These are phyloP conservation scores for Nicotiana otophora DNA, from an alignment of 257 asterid genomes.

Conservation along the genomic window DNA sequence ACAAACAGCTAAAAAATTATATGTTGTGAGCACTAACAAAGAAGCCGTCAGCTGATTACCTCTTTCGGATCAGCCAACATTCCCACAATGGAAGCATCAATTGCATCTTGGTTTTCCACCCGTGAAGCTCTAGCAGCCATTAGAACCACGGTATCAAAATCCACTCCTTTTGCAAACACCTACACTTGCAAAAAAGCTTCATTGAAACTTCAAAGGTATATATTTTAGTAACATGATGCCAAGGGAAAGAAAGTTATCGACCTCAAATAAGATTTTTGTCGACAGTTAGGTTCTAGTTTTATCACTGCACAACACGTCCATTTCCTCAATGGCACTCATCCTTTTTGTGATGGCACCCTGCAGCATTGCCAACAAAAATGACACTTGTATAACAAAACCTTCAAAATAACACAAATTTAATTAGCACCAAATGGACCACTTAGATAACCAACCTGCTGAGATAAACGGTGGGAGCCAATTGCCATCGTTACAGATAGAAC, in stretches of 20 bases:
- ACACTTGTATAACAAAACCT: background rate
- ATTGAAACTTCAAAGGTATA: too few relatives aligned
- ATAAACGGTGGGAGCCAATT: slow-evolving; percentile 91
- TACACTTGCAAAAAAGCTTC: too few relatives aligned
- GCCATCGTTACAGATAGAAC: slow-evolving; percentile 97
- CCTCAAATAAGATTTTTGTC: slow-evolving; percentile 95
- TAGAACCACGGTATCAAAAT: slow-evolving; percentile 55
- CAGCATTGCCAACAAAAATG: background rate
- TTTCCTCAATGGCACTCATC: slow-evolving; percentile 96
- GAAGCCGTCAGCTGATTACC: too few relatives aligned
- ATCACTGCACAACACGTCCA: slow-evolving; percentile 97
- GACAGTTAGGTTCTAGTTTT: slow-evolving; percentile 88
- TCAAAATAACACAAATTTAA: background rate
- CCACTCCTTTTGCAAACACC: slow-evolving; percentile 52
- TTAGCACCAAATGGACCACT: background rate
- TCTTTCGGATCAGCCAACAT: slow-evolving; percentile 69
- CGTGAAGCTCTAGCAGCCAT: slow-evolving; percentile 93
- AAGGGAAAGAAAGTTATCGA: background rate
- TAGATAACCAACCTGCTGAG: slow-evolving; percentile 63
- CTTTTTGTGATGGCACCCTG: slow-evolving; percentile 97
- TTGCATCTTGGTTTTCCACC: slow-evolving; percentile 88
- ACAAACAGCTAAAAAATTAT: too few relatives aligned
- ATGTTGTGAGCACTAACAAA: too few relatives aligned
- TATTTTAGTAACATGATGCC: too few relatives aligned
- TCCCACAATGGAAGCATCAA: slow-evolving; percentile 85